A percentile compares a stretch with the other conserved stretches of the same genome.
Evolutionary conservation across 768 basidiomycete species (phyloP).

Genomic region (Pisolithus albus): DNA sequence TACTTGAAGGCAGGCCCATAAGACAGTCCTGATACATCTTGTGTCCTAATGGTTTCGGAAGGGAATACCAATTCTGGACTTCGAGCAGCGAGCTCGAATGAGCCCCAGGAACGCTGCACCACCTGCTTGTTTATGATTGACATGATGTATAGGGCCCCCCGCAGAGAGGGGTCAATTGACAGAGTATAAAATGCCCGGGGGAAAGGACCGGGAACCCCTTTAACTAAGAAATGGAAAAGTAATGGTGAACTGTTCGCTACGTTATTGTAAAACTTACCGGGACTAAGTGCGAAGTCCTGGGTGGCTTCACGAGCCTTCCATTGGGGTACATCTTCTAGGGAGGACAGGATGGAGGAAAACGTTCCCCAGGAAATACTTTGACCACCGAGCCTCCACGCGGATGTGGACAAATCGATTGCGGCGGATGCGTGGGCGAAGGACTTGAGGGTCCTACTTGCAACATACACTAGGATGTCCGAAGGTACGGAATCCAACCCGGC

Average conservation of each 20-base stretch:
- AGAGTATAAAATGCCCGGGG: constrained; percentile 32
- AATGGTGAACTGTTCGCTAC: not conserved
- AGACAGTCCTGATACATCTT: constrained; percentile 13
- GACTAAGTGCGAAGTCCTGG: constrained; percentile 37
- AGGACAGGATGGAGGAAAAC: constrained; percentile 11
- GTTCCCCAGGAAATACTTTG: constrained; percentile 27
- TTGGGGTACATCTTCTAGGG: constrained; percentile 26
- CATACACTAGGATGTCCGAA: constrained; percentile 54
- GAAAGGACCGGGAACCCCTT: constrained; percentile 16
- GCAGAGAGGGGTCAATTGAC: constrained; percentile 27
- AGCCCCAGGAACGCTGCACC: constrained; percentile 52
- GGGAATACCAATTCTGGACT: constrained; percentile 12
- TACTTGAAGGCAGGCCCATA: constrained; percentile 77
- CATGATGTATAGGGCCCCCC: constrained; percentile 42
- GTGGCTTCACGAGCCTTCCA: constrained; percentile 15
- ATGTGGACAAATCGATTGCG: constrained; percentile 20
- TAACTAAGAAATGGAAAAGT: constrained; percentile 14
- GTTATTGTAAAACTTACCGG: constrained; percentile 23
- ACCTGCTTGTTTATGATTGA: constrained; percentile 37
- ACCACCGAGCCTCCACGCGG: constrained; percentile 36
- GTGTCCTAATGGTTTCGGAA: constrained; percentile 10
- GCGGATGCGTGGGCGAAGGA: constrained; percentile 29
- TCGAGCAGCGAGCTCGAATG: constrained; percentile 32
- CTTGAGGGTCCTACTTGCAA: constrained; percentile 67
- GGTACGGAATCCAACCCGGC: constrained; percentile 57